Conservation (phyloP, 2,329 filamentous ascomycete genomes). For the Cladosporium halotolerans region DNA sequence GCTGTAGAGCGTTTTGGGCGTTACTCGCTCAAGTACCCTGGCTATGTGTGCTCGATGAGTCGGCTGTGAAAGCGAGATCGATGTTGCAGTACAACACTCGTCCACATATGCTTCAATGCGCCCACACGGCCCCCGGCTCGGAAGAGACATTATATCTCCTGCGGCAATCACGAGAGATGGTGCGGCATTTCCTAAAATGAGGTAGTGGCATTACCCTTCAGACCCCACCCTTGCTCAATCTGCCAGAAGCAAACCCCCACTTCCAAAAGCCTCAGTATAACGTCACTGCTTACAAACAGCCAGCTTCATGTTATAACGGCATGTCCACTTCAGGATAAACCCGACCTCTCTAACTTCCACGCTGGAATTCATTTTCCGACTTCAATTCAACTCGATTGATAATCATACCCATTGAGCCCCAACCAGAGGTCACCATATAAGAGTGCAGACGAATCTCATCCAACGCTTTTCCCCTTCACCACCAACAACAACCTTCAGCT, state of each 20-base stretch:
- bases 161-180: too few species aligned
- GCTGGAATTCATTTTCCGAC: not conserved
- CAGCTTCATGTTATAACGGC: not conserved
- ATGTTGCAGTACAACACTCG: too few species aligned
- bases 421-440: not conserved
- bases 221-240: not conserved
- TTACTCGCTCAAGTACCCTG: too few species aligned
- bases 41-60: too few species aligned
- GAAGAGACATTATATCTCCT: too few species aligned
- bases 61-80: too few species aligned
- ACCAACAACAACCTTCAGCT: not conserved
- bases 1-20: too few species aligned
- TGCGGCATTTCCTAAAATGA: too few species aligned
- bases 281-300: slow-evolving; percentile 2
- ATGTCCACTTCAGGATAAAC: not conserved
- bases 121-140: too few species aligned
- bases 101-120: too few species aligned
- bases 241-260: not conserved
- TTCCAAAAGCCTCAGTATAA: not conserved
- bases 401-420: not conserved
- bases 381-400: not conserved
- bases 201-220: too few species aligned
- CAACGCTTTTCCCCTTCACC: not conserved
- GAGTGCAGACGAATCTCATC: not conserved
- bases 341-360: not conserved